Evolutionary conservation across 805 yeast species (phyloP).

Genomic region (Nakazawaea ishiwadae): DNA sequence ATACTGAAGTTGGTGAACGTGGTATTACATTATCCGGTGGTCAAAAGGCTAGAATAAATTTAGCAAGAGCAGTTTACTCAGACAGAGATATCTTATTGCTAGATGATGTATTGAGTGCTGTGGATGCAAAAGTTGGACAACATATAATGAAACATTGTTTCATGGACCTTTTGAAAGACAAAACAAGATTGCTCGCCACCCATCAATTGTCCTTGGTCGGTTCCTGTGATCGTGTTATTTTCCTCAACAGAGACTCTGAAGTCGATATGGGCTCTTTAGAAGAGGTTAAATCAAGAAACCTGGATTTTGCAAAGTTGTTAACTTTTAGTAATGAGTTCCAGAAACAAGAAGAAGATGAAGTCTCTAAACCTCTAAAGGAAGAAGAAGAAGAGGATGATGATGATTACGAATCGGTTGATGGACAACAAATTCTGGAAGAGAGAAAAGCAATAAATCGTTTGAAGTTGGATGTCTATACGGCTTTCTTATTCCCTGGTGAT

Average conservation of each 20-base stretch:
- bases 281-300: conserved; percentile 42
- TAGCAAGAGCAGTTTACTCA: conserved; percentile 78
- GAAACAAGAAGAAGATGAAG: conserved; percentile 21
- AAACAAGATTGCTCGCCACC: conserved; percentile 74
- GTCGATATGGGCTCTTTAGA: conserved; percentile 56
- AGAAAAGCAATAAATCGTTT: conserved; percentile 48
- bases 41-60: conserved; percentile 75
- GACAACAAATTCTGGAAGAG: too few relatives aligned
- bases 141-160: conserved; percentile 72
- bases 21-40: conserved; percentile 87
- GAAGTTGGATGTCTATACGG: conserved; percentile 36
- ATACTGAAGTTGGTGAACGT: conserved; percentile 79
- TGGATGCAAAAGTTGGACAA: conserved; percentile 82
- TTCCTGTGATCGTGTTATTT: conserved; percentile 63
- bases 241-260: conserved; percentile 57
- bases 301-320: conserved; percentile 47
- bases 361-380: conserved; percentile 15
- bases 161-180: conserved; percentile 44
- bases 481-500: conserved; percentile 27
- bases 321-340: conserved; percentile 35
- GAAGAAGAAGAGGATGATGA: conserved; percentile 7
- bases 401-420: too few relatives aligned
- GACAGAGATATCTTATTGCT: conserved; percentile 61
- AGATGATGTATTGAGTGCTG: conserved; percentile 82
- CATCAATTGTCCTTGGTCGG: conserved; percentile 73